Base-by-base conservation (phyloP, 2,329 filamentous ascomycete species). In the Fusarium guadeloupense region DNA sequence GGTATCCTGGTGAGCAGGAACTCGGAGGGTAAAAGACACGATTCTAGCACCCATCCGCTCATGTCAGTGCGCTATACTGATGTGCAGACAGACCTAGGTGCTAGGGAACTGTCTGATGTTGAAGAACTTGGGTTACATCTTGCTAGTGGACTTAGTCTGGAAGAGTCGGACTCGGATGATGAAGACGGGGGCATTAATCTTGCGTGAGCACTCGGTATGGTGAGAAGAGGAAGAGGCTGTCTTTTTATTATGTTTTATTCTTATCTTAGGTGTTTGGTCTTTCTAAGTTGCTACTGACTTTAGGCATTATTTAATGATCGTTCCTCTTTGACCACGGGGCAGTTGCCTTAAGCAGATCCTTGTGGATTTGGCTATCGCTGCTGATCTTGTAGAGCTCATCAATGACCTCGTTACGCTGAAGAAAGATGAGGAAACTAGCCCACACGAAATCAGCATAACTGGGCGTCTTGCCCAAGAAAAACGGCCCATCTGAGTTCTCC, bases 361-460 rank as follows among this genome's bases (percentile, higher is more conserved):
- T 61, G 60, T 83, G 80, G 19, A 73, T 64, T 35, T 72, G 67
- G 8, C 59, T 53, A 30, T 81, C 77, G 0, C 79, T 78, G 1
- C 72, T 75, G 21, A 68, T 67, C 47, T 72, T 71, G 53, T 81
- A 67, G 16, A 77, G 9, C 39, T 72, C 71, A 16, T 74, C 71
- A 8, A 73, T 76, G 3, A 71, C 50, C 3, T 75, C 74, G 5
- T 79, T 62, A 2, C 69, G 64, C 55, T 72, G 64, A 51, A 70
- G 41, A 33, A 81, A 83, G 5, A 82, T 72, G 53, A 87, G 59
- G 28, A 76, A 75, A 1, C 77, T 77, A 1, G 80, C 80, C 67
- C 86, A 81, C 3, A 85, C 76, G 50, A 90, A 84, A 69, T 88
- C 86, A 5, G 81, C 81, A 70, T 84, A 89, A 31, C 78, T 79